phyloP scores from a whole-genome alignment of 176 grass and related monocot species.

The Elaeis guineensis region DNA sequence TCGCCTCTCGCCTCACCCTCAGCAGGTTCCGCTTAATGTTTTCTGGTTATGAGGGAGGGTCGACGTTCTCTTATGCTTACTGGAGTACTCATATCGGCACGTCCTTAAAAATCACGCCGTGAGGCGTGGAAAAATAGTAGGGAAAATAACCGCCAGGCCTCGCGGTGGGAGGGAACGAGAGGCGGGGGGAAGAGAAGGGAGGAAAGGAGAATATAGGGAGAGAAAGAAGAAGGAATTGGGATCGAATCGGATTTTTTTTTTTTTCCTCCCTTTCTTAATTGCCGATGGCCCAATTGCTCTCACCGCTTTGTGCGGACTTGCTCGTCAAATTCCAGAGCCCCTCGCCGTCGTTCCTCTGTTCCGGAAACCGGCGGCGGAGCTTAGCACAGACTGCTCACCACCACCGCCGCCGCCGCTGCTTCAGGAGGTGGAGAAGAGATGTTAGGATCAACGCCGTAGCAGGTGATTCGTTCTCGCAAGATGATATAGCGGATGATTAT shows the following conservation, averaged over 20 bases:
- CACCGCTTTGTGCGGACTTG: neutral
- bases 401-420: neutral
- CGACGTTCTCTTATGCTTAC: too few species aligned
- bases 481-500: constrained; percentile 66
- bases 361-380: neutral
- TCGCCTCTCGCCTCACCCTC: too few species aligned
- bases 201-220: too few species aligned
- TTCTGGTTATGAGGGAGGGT: too few species aligned
- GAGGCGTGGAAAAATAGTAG: too few species aligned
- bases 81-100: too few species aligned
- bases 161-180: too few species aligned
- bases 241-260: neutral
- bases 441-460: too few species aligned
- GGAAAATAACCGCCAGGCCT: too few species aligned
- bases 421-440: neutral
- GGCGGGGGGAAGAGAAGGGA: too few species aligned
- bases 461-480: neutral
- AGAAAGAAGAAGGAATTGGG: neutral
- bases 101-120: too few species aligned
- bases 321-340: constrained; percentile 2
- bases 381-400: neutral
- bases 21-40: too few species aligned
- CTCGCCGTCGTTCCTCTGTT: neutral
- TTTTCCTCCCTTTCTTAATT: neutral
- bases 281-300: constrained; percentile 2